Evolutionary conservation across 495 filamentous ascomycete genomes (phyloP).

Genomic region (Penicillium subrubescens): DNA sequence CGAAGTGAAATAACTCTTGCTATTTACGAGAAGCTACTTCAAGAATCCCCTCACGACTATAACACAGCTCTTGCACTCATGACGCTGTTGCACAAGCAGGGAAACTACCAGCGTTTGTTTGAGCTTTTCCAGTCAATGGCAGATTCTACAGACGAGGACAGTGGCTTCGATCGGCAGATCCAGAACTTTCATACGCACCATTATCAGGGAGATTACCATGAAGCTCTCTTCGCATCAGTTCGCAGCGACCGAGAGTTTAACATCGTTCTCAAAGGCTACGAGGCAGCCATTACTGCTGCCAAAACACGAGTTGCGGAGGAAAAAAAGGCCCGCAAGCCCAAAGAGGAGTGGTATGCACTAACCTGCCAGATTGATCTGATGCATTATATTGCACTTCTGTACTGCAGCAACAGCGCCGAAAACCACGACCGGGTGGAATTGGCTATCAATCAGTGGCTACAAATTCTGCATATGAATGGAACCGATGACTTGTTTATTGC

Average conservation of each 20-base stretch:
- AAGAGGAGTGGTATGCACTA: conserved; percentile 13
- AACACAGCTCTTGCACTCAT: conserved; percentile 5
- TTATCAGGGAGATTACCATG: conserved; percentile 8
- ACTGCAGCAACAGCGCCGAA: too few species aligned
- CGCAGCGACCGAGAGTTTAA: not conserved
- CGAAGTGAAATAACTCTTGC: too few species aligned
- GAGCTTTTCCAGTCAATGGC: conserved; percentile 18
- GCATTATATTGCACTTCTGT: too few species aligned
- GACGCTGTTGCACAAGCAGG: conserved; percentile 5
- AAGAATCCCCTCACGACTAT: conserved; percentile 8
- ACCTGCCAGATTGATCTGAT: conserved; percentile 8
- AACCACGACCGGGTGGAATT: too few species aligned
- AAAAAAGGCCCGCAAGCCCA: not conserved
- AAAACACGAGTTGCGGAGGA: not conserved
- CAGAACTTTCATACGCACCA: conserved; percentile 12
- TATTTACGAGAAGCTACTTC: too few species aligned
- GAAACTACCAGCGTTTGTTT: conserved; percentile 7
- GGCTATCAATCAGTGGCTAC: too few species aligned
- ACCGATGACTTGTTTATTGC: too few species aligned
- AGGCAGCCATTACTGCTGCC: not conserved
- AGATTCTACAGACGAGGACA: conserved; percentile 9
- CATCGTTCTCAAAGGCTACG: too few species aligned
- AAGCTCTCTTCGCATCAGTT: not conserved
- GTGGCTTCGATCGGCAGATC: conserved; percentile 8
- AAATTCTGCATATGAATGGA: too few species aligned